A percentile compares a stretch with the other conserved stretches of the same genome.
These are phyloP conservation scores for Suillus sp. DNA, from an alignment of 768 basidiomycete genomes.

Conservation along the genomic window DNA sequence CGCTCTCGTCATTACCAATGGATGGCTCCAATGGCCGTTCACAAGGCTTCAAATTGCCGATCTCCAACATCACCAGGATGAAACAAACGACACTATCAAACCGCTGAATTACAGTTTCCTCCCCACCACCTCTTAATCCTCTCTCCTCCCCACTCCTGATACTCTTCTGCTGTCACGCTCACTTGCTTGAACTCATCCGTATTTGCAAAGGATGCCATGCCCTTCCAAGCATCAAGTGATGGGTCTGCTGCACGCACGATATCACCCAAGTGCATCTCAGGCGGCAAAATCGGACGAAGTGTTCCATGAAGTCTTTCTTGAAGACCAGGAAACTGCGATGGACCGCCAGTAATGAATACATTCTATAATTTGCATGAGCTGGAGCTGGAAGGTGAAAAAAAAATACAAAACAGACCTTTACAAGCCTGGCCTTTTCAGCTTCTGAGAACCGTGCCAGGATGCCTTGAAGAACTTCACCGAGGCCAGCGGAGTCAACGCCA, in stretches of 20 bases:
- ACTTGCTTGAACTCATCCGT: slow-evolving; percentile 56
- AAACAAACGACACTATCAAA: slow-evolving; percentile 10
- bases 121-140: slow-evolving; percentile 90
- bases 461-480: slow-evolving; percentile 90
- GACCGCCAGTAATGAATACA: slow-evolving; percentile 85
- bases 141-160: slow-evolving; percentile 89
- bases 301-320: slow-evolving; percentile 64
- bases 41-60: too few species aligned
- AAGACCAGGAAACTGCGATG: slow-evolving; percentile 75
- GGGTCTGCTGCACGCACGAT: slow-evolving; percentile 69
- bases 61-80: not conserved
- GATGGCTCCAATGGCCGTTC: too few species aligned
- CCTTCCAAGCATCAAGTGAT: slow-evolving; percentile 81
- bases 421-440: slow-evolving; percentile 68
- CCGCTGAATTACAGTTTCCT: slow-evolving; percentile 73
- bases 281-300: slow-evolving; percentile 84
- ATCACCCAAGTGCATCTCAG: slow-evolving; percentile 66
- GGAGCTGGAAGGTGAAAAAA: not conserved
- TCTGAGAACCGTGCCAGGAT: slow-evolving; percentile 73
- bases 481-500: slow-evolving; percentile 90
- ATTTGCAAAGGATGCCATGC: slow-evolving; percentile 79
- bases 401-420: slow-evolving; percentile 54
- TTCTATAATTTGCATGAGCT: slow-evolving; percentile 50
- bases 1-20: too few species aligned
- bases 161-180: slow-evolving; percentile 76